Evolutionary conservation across 2,329 filamentous ascomycete genomes (phyloP).

Genomic region (Cadophora luteo-olivacea): DNA sequence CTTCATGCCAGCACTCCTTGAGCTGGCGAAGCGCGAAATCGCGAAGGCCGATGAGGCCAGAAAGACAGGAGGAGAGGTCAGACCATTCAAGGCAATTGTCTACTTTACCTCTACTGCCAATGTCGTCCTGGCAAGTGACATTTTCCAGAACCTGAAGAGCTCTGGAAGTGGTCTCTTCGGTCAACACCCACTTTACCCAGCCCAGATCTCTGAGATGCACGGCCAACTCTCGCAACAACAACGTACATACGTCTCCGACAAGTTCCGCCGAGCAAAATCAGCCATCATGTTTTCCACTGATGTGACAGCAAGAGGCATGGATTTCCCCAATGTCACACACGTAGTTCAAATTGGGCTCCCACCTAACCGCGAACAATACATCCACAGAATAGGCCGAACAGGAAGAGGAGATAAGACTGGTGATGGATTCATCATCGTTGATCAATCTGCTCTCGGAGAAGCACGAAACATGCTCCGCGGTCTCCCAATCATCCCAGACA

Average conservation of each 20-base stretch:
- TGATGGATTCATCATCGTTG: slow-evolving; percentile 55
- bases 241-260: slow-evolving; percentile 73
- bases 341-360: slow-evolving; percentile 76
- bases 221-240: slow-evolving; percentile 73
- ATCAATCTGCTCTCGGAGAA: slow-evolving; percentile 30
- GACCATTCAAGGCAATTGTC: slow-evolving; percentile 86
- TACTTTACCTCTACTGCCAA: slow-evolving; percentile 84
- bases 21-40: slow-evolving; percentile 51
- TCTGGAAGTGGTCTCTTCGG: slow-evolving; percentile 30
- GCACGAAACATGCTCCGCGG: slow-evolving; percentile 37
- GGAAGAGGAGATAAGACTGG: slow-evolving; percentile 77
- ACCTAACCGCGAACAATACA: slow-evolving; percentile 71
- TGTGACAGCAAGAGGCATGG: slow-evolving; percentile 83
- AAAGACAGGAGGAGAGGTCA: slow-evolving; percentile 20
- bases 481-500: slow-evolving; percentile 42
- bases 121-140: slow-evolving; percentile 69
- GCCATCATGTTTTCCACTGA: slow-evolving; percentile 80
- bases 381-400: slow-evolving; percentile 79
- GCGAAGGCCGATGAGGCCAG: slow-evolving; percentile 27
- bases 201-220: slow-evolving; percentile 65
- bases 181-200: slow-evolving; percentile 40
- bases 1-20: slow-evolving; percentile 72
- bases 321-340: slow-evolving; percentile 80
- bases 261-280: slow-evolving; percentile 68
- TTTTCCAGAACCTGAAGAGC: slow-evolving; percentile 48